phyloP scores from a whole-genome alignment of 495 filamentous ascomycete genomes.

The Penicillium verhagenii region DNA sequence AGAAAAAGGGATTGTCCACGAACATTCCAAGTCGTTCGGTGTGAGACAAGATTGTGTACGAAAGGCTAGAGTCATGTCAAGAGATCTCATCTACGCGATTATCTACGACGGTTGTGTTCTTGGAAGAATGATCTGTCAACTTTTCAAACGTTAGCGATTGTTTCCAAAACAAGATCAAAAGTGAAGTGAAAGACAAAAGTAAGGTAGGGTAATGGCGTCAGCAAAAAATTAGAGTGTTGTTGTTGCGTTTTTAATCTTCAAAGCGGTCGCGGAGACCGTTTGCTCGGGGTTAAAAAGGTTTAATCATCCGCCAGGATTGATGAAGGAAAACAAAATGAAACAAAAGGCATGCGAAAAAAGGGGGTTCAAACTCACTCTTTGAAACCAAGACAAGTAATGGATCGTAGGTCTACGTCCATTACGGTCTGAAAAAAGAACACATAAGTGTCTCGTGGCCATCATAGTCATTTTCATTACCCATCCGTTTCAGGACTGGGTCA shows the following conservation, averaged over 20 bases:
- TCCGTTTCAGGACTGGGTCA: constrained; percentile 30
- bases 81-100: background rate
- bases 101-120: background rate
- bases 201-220: constrained; percentile 44
- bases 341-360: constrained; percentile 5
- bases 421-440: constrained; percentile 21
- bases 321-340: background rate
- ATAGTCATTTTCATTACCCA: constrained; percentile 35
- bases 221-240: constrained; percentile 66
- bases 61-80: no score
- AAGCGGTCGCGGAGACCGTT: constrained; percentile 30
- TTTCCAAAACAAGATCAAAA: constrained; percentile 10
- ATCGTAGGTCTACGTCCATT: constrained; percentile 41
- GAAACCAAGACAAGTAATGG: constrained; percentile 28
- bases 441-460: constrained; percentile 27
- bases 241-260: constrained; percentile 58
- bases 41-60: background rate
- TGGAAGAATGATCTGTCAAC: constrained; percentile 14
- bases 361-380: constrained; percentile 31
- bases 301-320: constrained; percentile 50
- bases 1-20: no score
- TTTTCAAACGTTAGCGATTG: constrained; percentile 31
- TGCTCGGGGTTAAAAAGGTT: constrained; percentile 59
- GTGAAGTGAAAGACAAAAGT: constrained; percentile 16
- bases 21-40: background rate